These are phyloP conservation scores for Citrullus colocynthis DNA, from an alignment of 306 rosid genomes.

Conservation along the genomic window DNA sequence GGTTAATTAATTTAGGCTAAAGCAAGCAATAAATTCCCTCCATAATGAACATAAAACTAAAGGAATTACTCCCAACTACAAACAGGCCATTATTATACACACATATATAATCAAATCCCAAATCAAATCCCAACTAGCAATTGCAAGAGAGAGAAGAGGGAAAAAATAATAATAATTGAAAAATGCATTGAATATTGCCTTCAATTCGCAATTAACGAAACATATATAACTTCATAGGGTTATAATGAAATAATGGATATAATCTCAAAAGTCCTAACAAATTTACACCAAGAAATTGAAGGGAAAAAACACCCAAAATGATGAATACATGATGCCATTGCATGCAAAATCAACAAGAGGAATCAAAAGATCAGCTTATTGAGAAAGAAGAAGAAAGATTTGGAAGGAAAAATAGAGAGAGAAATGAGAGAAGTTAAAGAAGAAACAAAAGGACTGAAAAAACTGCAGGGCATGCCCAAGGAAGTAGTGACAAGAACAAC, in stretches of 20 bases:
- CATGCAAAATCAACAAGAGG: not conserved
- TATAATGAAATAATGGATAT: not conserved
- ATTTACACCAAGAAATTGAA: not conserved
- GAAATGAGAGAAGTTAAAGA: not conserved
- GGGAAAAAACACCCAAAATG: not conserved
- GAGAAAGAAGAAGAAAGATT: too few species aligned
- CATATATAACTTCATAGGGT: not conserved
- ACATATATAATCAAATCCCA: not conserved
- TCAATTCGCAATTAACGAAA: not conserved
- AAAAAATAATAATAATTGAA: not conserved
- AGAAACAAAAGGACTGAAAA: constrained; percentile 10
- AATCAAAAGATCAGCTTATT: too few species aligned
- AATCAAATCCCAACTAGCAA: not conserved
- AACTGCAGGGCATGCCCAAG: constrained; percentile 18
- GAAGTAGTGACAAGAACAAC: constrained; percentile 37
- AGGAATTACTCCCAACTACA: not conserved
- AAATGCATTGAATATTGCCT: not conserved
- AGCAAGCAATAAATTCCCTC: not conserved
- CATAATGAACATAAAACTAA: not conserved
- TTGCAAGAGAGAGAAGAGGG: not conserved
- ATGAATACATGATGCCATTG: not conserved
- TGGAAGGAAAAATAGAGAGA: not conserved
- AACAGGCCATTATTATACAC: not conserved
- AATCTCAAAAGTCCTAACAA: not conserved
- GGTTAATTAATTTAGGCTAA: not conserved